Conservation (phyloP, 768 basidiomycete species). For the Piloderma croceum region DNA sequence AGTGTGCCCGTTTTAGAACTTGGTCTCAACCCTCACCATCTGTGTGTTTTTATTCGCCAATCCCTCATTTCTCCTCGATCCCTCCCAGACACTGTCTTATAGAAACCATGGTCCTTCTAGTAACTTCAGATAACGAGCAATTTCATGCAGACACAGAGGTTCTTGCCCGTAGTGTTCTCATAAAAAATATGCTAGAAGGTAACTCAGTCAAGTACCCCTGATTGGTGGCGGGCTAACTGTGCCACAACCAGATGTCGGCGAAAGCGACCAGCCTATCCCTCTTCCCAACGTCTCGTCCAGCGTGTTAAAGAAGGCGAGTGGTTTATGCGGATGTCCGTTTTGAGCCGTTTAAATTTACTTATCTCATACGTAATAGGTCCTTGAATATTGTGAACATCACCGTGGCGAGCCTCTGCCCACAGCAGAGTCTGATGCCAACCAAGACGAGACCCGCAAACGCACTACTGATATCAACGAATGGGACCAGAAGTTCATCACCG, state of each 20-base stretch:
- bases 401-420: slow-evolving; percentile 93
- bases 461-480: slow-evolving; percentile 99
- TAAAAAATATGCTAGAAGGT: slow-evolving; percentile 99
- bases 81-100: slow-evolving; percentile 3
- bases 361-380: slow-evolving; percentile 49
- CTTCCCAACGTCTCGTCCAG: slow-evolving; percentile 90
- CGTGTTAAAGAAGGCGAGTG: slow-evolving; percentile 81
- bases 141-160: slow-evolving; percentile 93
- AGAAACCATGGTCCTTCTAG: slow-evolving; percentile 74
- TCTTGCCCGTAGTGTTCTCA: slow-evolving; percentile 90
- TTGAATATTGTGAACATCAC: slow-evolving; percentile 99
- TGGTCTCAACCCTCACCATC: no score
- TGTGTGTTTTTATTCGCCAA: no score
- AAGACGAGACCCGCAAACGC: slow-evolving; percentile 93
- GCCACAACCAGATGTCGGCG: slow-evolving; percentile 74
- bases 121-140: slow-evolving; percentile 93
- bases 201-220: slow-evolving; percentile 14
- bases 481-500: slow-evolving; percentile 98
- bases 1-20: no score
- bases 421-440: slow-evolving; percentile 70
- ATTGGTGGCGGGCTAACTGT: slow-evolving; percentile 10
- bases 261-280: slow-evolving; percentile 91
- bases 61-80: slow-evolving; percentile 6
- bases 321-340: slow-evolving; percentile 3
- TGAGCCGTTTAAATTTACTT: not conserved